Evolutionary conservation across 1,139 yeast species (phyloP), one percentile per base, ranked within the genome.

Genomic region (Taphrina sp.): DNA sequence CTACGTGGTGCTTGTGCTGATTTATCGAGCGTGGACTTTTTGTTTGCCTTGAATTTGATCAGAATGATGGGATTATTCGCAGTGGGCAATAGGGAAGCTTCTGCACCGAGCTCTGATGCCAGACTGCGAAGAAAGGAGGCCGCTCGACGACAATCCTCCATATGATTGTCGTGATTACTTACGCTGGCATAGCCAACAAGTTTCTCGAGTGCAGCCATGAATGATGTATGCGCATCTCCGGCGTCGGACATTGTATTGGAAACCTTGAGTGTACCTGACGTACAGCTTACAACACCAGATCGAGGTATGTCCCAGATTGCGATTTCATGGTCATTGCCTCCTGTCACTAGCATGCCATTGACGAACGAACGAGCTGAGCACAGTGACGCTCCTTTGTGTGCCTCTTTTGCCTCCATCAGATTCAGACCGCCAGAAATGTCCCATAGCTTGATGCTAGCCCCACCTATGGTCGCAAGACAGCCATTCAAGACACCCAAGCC

Each of bases 101-200:
- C 74, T 0, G 95, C 96, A 2, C 97, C 96, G 60, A 86, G 74
- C 38, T 74, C 77, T 46, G 78, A 76, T 55, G 89, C 74, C 26
- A 90, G 70, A 58, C 79, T 77, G 34, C 81, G 76, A 59, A 92
- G 70, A 62, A 77, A 86, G 43, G 83, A 82, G 0, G 97, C 96
- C 72, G 98, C 92, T 44, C 84, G 79, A 59, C 96, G 79, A 5
- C 94, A 84, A 44, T 89, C 95, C 61, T 85, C 86, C 65, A 78
- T 82, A 39, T 74, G 67, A 17, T 79, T 79, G 0, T 87, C 88
- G 46, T 76, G 76, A 61, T 83, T 83, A 10, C 95, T 85, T 8
- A 92, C 85, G 0, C 97, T 88, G 63, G 78, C 80, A 69, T 75
- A 89, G 0, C 85, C 72, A 10, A 89, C 82, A 56, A 85, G 74